Evolutionary conservation across 2,329 filamentous ascomycete genomes (phyloP), one percentile per base, ranked within the genome.

Genomic region (Microcyclospora pomicola): DNA sequence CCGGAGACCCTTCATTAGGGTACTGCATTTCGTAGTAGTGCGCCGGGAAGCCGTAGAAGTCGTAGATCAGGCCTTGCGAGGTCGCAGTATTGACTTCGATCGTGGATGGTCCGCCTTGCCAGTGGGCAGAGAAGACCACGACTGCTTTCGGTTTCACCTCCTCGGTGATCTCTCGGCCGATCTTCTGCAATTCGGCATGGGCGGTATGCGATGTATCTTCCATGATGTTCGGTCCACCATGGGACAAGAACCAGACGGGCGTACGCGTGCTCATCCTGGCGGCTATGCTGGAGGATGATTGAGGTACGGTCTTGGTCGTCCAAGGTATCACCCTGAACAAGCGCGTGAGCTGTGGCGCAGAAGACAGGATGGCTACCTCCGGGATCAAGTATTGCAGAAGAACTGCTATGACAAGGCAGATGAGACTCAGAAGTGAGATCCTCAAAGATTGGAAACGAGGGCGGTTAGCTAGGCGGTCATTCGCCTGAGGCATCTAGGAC

Each of bases 121-220:
- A 86, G 58, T 87, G 81, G 1, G 80, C 82, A 1, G 80, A 84
- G 54, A 87, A 79, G 16, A 85, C 77, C 1, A 86, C 74, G 12
- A 86, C 69, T 2, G 80, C 82, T 44, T 73, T 77, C 2, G 81
- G 81, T 49, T 77, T 78, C 32, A 84, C 73, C 43, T 74, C 72
- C 19, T 71, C 64, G 0, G 78, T 83, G 53, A 86, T 83, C 50
- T 85, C 80, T 6, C 58, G 65, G 31, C 81, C 81, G 37, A 84
- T 76, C 15, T 66, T 56, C 47, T 77, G 70, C 4, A 86, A 70
- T 38, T 78, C 64, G 3, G 64, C 54, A 49, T 80, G 82, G 9
- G 74, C 81, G 1, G 78, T 76, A 52, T 86, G 81, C 1, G 73
- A 55, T 3, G 65, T 72, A n/a, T 82, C 67, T 51, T 78, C 80